phyloP scores from a whole-genome alignment of 306 rosid genomes.

The Dryas octopetala region DNA sequence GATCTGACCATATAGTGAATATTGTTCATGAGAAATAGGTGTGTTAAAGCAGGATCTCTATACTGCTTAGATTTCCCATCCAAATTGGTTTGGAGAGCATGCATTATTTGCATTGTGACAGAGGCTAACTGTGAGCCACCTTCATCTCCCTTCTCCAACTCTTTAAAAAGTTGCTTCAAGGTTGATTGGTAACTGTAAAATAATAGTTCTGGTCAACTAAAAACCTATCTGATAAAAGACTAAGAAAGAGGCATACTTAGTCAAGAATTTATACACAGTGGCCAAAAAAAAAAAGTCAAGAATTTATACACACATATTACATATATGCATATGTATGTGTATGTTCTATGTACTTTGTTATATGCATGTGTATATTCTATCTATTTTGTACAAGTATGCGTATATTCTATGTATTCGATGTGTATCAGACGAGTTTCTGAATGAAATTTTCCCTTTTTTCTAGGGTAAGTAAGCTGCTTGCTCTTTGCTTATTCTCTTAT shows the following conservation, averaged over 20 bases:
- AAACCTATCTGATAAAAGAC: slow-evolving; percentile 10
- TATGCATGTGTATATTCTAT: too few relatives aligned
- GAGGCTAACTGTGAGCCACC: slow-evolving; percentile 72
- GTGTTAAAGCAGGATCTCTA: slow-evolving; percentile 76
- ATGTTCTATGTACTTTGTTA: too few relatives aligned
- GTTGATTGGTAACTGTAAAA: slow-evolving; percentile 83
- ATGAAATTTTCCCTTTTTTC: too few relatives aligned
- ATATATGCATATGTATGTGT: too few relatives aligned
- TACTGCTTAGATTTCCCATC: slow-evolving; percentile 96
- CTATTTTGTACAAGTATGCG: too few relatives aligned
- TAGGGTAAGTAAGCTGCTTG: too few relatives aligned
- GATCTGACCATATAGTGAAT: slow-evolving; percentile 96
- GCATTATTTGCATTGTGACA: slow-evolving; percentile 91
- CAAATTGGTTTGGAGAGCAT: slow-evolving; percentile 92
- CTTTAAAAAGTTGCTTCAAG: slow-evolving; percentile 92
- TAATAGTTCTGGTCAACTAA: slow-evolving; percentile 24
- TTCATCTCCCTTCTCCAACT: slow-evolving; percentile 68
- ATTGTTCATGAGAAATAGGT: slow-evolving; percentile 95
- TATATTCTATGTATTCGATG: too few relatives aligned
- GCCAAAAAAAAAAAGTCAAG: too few relatives aligned
- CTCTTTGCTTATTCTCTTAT: neutral
- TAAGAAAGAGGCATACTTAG: neutral
- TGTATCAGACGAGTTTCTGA: too few relatives aligned
- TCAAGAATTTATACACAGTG: too few relatives aligned
- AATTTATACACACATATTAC: too few relatives aligned